Evolutionary conservation across 2,329 filamentous ascomycete species (phyloP).

Genomic region (Phaeosphaeriaceae sp.): DNA sequence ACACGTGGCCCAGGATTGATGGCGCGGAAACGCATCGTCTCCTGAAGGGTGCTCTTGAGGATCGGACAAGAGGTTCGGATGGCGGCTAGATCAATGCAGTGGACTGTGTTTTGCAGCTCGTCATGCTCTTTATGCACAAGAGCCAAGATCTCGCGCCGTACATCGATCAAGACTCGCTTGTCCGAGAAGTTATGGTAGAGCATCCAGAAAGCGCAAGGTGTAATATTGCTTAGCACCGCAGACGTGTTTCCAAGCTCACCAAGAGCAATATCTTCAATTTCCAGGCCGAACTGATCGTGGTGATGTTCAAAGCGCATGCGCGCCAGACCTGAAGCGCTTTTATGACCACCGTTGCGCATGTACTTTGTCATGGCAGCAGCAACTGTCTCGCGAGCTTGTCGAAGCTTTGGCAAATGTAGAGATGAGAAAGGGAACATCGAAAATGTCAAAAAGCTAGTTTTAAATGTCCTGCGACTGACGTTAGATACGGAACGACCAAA

Average conservation of each 20-base stretch:
- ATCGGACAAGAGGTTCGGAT: slow-evolving; percentile 41
- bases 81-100: slow-evolving; percentile 1
- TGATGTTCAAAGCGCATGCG: slow-evolving; percentile 7
- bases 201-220: slow-evolving; percentile 2
- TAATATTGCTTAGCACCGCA: slow-evolving; percentile 1
- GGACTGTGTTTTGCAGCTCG: background rate
- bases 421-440: slow-evolving; percentile 2
- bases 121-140: slow-evolving; percentile 3
- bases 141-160: background rate
- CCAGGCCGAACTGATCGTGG: slow-evolving; percentile 6
- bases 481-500: slow-evolving; percentile 16
- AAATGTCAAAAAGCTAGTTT: slow-evolving; percentile 14
- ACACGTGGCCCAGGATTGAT: slow-evolving; percentile 39
- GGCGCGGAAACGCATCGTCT: slow-evolving; percentile 47
- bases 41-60: slow-evolving; percentile 50
- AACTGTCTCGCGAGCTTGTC: slow-evolving; percentile 3
- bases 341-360: slow-evolving; percentile 5
- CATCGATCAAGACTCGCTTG: background rate
- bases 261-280: slow-evolving; percentile 3
- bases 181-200: slow-evolving; percentile 2
- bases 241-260: slow-evolving; percentile 6
- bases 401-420: slow-evolving; percentile 4
- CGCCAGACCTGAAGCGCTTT: slow-evolving; percentile 2
- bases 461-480: slow-evolving; percentile 28
- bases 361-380: slow-evolving; percentile 6